Evolutionary conservation across 306 rosid species (phyloP), one percentile per base, ranked within the genome.

Genomic region (Rubus parviflorus): DNA sequence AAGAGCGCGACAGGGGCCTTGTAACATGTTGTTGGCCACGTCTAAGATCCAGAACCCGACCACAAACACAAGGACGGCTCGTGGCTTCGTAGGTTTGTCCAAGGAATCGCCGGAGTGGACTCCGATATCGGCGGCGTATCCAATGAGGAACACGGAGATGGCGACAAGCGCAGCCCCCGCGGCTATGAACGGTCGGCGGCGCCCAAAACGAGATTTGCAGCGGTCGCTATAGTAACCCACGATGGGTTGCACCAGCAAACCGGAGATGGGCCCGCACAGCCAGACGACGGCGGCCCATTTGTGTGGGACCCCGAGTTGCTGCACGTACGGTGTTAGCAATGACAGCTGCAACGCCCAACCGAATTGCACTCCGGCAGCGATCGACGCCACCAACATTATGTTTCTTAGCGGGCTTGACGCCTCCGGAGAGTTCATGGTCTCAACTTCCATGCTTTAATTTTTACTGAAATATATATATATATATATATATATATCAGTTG

Each of bases 261-360:
- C 38, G 6, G 64, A 58, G 17, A 58, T 23, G 16, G 64, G 64
- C 15, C 64, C 64, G 64, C 64, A 58, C 2, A 58, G 64, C 64
- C 64, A 58, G 64, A 58, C 38, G 5, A 58, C 38, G 3, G 64
- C 38, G 3, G 64, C 64, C 64, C 38, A 58, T 11, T 58, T 23
- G 8, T 58, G 64, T 4, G 64, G 64, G 3, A 58, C 64, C 2
- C 64, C 64, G 0, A 58, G 38, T 58, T 58, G 64, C 7, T 58
- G 64, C 7, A 58, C 64, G 64, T 58, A 58, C 16, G 38, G 64
- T 23, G 38, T 58, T 5, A 58, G 38, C 64, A 58, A 58, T 2
- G 64, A 58, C 14, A 58, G 38, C 64, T 58, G 64, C 4, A 58
- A 23, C 64, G 64, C 64, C 64, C 64, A 58, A 23, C 64, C 64